These are phyloP conservation scores for Punctularia strigosozonata DNA, from an alignment of 768 basidiomycete genomes.

Conservation along the genomic window DNA sequence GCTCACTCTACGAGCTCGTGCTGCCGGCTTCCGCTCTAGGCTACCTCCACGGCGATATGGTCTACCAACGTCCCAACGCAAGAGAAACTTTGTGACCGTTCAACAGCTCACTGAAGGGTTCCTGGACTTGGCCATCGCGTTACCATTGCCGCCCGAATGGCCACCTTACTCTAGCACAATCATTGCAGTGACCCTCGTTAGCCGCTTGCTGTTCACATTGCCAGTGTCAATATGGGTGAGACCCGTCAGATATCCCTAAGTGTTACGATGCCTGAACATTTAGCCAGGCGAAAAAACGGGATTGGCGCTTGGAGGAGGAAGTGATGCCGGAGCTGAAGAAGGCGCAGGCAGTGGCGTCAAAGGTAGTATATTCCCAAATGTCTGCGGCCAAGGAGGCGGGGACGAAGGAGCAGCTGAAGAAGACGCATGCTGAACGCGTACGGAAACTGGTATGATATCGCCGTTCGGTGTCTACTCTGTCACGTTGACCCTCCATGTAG, in stretches of 20 bases:
- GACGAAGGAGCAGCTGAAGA: constrained; percentile 9
- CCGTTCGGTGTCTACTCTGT: background rate
- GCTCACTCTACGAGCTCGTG: too few species aligned
- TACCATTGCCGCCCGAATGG: constrained; percentile 58
- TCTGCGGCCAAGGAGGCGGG: constrained; percentile 5
- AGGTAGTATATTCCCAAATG: constrained; percentile 5
- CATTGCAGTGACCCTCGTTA: constrained; percentile 50
- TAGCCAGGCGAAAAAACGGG: constrained; percentile 14
- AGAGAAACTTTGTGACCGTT: too few species aligned
- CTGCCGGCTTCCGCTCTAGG: too few species aligned
- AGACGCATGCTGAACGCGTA: constrained; percentile 5
- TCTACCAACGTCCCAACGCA: too few species aligned
- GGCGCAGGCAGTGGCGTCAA: constrained; percentile 8
- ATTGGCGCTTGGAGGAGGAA: constrained; percentile 14
- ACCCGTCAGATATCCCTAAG: background rate
- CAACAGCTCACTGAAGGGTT: constrained; percentile 35
- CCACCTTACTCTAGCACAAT: constrained; percentile 71
- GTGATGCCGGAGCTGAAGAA: constrained; percentile 11
- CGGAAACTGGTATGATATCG: constrained; percentile 6
- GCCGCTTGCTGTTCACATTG: constrained; percentile 47
- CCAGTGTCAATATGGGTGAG: constrained; percentile 73
- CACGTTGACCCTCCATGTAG: constrained; percentile 19
- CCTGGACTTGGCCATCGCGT: constrained; percentile 61
- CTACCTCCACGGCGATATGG: too few species aligned
- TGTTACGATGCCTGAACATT: background rate